phyloP scores from a whole-genome alignment of 1,284 basidiomycete species.

The Apiotrichum domesticum region DNA sequence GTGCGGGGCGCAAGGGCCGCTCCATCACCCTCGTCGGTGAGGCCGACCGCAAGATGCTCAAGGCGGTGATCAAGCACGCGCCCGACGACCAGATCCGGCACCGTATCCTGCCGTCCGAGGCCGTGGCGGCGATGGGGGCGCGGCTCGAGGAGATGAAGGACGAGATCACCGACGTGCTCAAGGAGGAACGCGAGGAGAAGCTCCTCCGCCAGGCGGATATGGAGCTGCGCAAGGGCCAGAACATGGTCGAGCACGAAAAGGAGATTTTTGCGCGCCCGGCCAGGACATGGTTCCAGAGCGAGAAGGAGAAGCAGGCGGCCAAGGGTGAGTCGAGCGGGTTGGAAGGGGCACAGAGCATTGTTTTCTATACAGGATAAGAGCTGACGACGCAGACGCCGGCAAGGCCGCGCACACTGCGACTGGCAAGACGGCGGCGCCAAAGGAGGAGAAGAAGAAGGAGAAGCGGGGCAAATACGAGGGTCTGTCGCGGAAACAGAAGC shows the following conservation, averaged over 20 bases:
- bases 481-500: constrained; percentile 72
- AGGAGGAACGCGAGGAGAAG: constrained; percentile 95
- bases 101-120: constrained; percentile 78
- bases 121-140: constrained; percentile 63
- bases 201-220: constrained; percentile 85
- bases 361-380: background rate
- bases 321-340: constrained; percentile 56
- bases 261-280: constrained; percentile 93
- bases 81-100: constrained; percentile 80
- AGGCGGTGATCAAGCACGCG: constrained; percentile 87
- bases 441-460: constrained; percentile 50
- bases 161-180: constrained; percentile 74
- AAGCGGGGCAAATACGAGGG: constrained; percentile 80
- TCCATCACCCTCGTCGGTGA: constrained; percentile 96
- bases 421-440: constrained; percentile 49
- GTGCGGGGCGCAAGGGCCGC: constrained; percentile 85
- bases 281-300: constrained; percentile 94
- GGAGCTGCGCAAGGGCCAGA: constrained; percentile 91
- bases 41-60: constrained; percentile 91
- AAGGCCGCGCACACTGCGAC: constrained; percentile 56
- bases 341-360: background rate
- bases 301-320: constrained; percentile 72
- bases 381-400: constrained; percentile 55
- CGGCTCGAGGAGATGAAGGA: constrained; percentile 67
- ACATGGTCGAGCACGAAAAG: constrained; percentile 88